Percentiles rank a stretch among this genome's conserved stretches.
Conservation (phyloP, 768 basidiomycete genomes). For the Calocybe cyanea region DNA sequence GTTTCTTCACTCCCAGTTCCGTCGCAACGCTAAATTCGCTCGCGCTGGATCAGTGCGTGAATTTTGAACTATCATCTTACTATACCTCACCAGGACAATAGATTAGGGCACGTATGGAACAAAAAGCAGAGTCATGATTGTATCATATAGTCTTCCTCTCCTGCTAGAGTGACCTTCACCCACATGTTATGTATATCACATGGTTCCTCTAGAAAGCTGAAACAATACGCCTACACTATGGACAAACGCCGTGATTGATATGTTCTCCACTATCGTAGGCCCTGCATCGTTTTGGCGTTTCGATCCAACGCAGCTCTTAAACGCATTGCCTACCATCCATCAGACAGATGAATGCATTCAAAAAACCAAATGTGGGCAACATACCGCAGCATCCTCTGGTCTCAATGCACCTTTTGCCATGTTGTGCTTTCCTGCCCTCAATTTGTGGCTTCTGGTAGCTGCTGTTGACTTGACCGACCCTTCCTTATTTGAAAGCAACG, state of each 20-base stretch:
- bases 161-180: not conserved
- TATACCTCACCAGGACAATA: conserved; percentile 22
- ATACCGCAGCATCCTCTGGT: conserved; percentile 79
- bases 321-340: conserved; percentile 52
- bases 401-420: conserved; percentile 85
- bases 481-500: conserved; percentile 47
- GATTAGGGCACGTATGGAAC: conserved; percentile 66
- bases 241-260: not conserved
- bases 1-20: conserved; percentile 53
- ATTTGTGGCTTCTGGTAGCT: conserved; percentile 43
- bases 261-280: conserved; percentile 18
- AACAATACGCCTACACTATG: no score
- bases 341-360: not conserved
- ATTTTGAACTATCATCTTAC: not conserved
- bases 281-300: conserved; percentile 38
- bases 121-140: conserved; percentile 43
- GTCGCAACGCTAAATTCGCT: conserved; percentile 75
- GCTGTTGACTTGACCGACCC: conserved; percentile 36
- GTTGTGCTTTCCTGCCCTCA: conserved; percentile 73
- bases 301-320: conserved; percentile 63
- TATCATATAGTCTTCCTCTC: not conserved
- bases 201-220: conserved; percentile 14
- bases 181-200: conserved; percentile 15
- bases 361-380: conserved; percentile 22
- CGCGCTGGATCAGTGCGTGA: conserved; percentile 68